These are phyloP conservation scores for Verticillium tricorpus DNA, from an alignment of 2,329 filamentous ascomycete genomes.

Conservation along the genomic window DNA sequence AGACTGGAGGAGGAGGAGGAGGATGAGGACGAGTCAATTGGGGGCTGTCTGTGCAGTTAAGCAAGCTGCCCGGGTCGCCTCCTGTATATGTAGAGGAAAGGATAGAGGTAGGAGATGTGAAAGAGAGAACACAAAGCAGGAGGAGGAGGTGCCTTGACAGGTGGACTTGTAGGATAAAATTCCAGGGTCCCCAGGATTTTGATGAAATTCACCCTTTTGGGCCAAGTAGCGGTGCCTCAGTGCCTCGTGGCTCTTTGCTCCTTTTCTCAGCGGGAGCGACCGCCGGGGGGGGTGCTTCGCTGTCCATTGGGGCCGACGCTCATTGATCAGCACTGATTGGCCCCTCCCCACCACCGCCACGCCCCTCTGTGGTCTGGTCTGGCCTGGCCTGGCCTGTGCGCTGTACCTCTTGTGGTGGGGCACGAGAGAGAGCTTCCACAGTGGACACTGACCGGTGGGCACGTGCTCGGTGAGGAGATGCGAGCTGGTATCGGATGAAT, in stretches of 20 bases:
- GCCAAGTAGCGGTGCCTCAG: constrained; percentile 3
- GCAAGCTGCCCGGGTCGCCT: constrained; percentile 1
- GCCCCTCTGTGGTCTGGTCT: not conserved
- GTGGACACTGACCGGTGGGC: not conserved
- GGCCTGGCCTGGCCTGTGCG: not conserved
- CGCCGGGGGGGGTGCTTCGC: not conserved
- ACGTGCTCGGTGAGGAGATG: not conserved
- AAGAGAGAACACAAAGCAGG: not conserved
- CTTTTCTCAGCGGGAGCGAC: not conserved
- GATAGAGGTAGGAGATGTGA: not conserved
- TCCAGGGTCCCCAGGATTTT: constrained; percentile 10
- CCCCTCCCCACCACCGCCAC: no score
- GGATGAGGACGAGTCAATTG: constrained; percentile 12
- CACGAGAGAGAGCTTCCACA: not conserved
- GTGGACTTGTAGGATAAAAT: constrained; percentile 1
- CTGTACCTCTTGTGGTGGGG: not conserved
- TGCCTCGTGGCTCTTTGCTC: not conserved
- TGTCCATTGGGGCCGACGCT: not conserved
- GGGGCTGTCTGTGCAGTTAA: constrained; percentile 4
- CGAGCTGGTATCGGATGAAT: not conserved
- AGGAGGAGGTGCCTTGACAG: not conserved
- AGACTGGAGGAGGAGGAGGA: constrained; percentile 11
- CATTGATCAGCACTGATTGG: not conserved
- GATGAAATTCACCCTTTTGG: constrained; percentile 15
- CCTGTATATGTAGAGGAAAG: not conserved